These are phyloP conservation scores for Amanita fuliginea DNA, from an alignment of 768 basidiomycete genomes.

Conservation along the genomic window DNA sequence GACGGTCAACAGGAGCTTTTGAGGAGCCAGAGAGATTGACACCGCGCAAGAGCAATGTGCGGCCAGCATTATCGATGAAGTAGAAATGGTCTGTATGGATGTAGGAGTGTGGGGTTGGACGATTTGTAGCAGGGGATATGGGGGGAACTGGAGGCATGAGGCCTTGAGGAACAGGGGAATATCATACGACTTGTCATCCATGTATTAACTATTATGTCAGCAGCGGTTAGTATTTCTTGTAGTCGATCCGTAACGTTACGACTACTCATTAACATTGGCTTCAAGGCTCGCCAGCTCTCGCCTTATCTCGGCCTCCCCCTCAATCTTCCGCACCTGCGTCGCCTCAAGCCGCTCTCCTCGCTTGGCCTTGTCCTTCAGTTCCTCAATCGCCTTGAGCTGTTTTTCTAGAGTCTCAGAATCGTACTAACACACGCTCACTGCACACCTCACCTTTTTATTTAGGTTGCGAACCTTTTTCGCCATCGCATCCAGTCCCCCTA, in stretches of 20 bases:
- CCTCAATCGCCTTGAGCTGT: slow-evolving; percentile 97
- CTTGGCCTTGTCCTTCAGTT: slow-evolving; percentile 86
- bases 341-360: slow-evolving; percentile 88
- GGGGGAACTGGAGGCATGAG: slow-evolving; percentile 5
- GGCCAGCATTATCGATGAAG: slow-evolving; percentile 66
- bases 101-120: slow-evolving; percentile 33
- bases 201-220: too few relatives aligned
- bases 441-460: slow-evolving; percentile 75
- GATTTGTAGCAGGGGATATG: slow-evolving; percentile 12
- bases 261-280: slow-evolving; percentile 5
- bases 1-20: slow-evolving; percentile 70
- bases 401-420: background rate
- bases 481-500: slow-evolving; percentile 49
- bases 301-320: slow-evolving; percentile 75
- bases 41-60: slow-evolving; percentile 80
- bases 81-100: slow-evolving; percentile 57
- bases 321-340: slow-evolving; percentile 96
- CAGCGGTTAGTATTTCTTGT: too few relatives aligned
- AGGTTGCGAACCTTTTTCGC: slow-evolving; percentile 94
- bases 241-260: too few relatives aligned
- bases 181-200: background rate
- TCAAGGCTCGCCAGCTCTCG: slow-evolving; percentile 55
- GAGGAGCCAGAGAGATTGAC: slow-evolving; percentile 87
- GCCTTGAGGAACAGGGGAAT: background rate
- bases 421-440: background rate